Conservation (phyloP, 1,284 basidiomycete genomes). For the Puccinia coronata region DNA sequence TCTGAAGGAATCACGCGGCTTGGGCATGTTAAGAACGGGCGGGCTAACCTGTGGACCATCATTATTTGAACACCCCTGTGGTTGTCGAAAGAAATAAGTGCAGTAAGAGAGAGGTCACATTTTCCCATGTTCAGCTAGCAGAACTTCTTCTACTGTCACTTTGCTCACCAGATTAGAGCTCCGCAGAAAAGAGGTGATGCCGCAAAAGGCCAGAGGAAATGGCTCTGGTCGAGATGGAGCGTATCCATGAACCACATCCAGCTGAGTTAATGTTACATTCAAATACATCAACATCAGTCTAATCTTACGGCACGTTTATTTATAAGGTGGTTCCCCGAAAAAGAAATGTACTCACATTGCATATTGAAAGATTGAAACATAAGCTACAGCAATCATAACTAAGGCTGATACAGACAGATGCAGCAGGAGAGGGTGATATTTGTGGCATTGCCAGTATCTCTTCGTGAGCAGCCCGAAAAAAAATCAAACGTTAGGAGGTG, state of each 20-base stretch:
- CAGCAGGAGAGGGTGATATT: slow-evolving; percentile 11
- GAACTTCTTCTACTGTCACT: not conserved
- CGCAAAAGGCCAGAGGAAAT: slow-evolving; percentile 31
- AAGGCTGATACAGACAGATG: slow-evolving; percentile 1
- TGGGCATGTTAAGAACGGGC: not conserved
- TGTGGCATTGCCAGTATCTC: slow-evolving; percentile 27
- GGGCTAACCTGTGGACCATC: slow-evolving; percentile 22
- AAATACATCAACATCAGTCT: not conserved
- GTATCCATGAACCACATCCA: slow-evolving; percentile 39
- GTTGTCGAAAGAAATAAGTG: not conserved
- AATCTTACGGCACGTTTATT: not conserved
- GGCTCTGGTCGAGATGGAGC: not conserved
- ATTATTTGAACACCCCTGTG: slow-evolving; percentile 30
- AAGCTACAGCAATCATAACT: not conserved
- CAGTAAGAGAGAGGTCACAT: not conserved
- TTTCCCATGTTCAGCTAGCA: not conserved
- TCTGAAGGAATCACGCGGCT: not conserved
- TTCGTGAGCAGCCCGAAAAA: not conserved
- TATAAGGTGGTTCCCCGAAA: not conserved
- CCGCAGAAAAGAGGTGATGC: slow-evolving; percentile 35
- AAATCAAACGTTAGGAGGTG: not conserved
- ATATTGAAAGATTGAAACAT: slow-evolving; percentile 11
- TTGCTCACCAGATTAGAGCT: slow-evolving; percentile 25
- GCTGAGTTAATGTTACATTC: not conserved
- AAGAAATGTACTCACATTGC: slow-evolving; percentile 11